Percentiles rank a stretch among this genome's conserved stretches.
phyloP scores from a whole-genome alignment of 2,329 filamentous ascomycete species.

The Talaromyces pinophilus region DNA sequence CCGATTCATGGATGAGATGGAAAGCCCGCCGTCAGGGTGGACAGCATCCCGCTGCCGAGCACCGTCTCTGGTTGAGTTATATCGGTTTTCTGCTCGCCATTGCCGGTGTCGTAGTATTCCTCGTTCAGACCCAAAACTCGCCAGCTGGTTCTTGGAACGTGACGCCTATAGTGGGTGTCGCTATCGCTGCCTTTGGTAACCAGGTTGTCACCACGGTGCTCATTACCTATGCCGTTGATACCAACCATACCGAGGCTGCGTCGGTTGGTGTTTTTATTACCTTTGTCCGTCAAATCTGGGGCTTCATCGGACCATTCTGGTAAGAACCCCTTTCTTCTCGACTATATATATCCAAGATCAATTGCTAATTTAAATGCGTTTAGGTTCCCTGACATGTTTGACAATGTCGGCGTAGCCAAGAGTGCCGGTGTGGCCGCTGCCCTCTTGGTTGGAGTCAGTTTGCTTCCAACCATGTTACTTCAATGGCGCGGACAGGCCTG shows the following conservation, averaged over 20 bases:
- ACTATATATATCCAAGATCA: constrained; percentile 26
- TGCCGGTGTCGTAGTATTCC: constrained; percentile 58
- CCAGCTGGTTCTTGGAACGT: constrained; percentile 53
- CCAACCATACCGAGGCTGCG: constrained; percentile 37
- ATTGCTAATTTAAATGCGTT: not conserved
- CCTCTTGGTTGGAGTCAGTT: constrained; percentile 34
- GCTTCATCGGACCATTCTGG: constrained; percentile 44
- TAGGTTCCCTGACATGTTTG: constrained; percentile 42
- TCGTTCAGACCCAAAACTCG: constrained; percentile 54
- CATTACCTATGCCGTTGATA: constrained; percentile 50
- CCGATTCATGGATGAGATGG: constrained; percentile 58
- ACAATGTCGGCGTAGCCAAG: constrained; percentile 34
- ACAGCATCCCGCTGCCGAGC: constrained; percentile 15
- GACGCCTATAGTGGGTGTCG: constrained; percentile 58
- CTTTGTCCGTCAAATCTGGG: constrained; percentile 30
- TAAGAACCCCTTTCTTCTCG: constrained; percentile 40
- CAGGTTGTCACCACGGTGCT: constrained; percentile 64
- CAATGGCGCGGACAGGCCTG: constrained; percentile 1
- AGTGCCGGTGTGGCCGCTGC: constrained; percentile 34
- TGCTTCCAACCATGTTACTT: constrained; percentile 23
- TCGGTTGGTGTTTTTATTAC: constrained; percentile 19
- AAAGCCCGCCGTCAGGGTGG: constrained; percentile 58
- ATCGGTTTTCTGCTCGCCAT: constrained; percentile 36
- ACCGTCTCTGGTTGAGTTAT: constrained; percentile 24
- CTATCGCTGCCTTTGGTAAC: constrained; percentile 57